Evolutionary conservation across 1,139 yeast genomes (phyloP), one percentile per base, ranked within the genome.

Genomic region (Saccharomyces hybrid): DNA sequence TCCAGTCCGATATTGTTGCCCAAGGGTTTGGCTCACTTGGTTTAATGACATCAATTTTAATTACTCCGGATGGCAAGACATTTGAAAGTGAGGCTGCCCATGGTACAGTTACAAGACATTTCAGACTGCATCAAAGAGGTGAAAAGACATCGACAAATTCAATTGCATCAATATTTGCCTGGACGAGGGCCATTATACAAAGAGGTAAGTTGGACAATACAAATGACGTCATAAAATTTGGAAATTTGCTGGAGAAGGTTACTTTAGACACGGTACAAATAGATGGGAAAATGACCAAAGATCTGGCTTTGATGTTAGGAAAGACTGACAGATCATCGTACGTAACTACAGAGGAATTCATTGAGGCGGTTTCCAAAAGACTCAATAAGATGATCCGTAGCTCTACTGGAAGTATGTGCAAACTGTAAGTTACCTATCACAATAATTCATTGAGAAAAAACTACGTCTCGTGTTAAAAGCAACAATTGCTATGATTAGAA

Each of bases 21-120:
- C 98, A 90, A 75, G 97, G 97, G 41, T 90, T 90, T 68, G 97
- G 98, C 46, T 89, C 96, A 26, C 79, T 90, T 62, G 97, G 98
- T 55, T 80, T 90, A 65, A 90, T 90, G 98, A 89, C 96, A 34
- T 90, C 97, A 8, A 96, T 88, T 52, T 82, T 90, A 63, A 81
- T 89, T 72, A 85, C 96, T 42, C 96, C 97, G 49, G 96, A 90
- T 73, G 97, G 97, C 53, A 86, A 86, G 75, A 85, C 96, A 26
- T 89, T 88, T 71, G 96, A 91, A 77, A 79, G 93, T 56, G 97
- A 90, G 74, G 97, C 96, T 59, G 97, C 97, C 27, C 97, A 90
- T 71, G 97, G 97, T 58, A 90, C 97, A 47, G 96, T 90, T 64
- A 90, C 96, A 57, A 87, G 97, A 74, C 97, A 90, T 71, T 90